A percentile compares a stretch with the other conserved stretches of the same genome.
These are phyloP conservation scores for Trametes polyzona DNA, from an alignment of 1,284 basidiomycete species.

Conservation along the genomic window DNA sequence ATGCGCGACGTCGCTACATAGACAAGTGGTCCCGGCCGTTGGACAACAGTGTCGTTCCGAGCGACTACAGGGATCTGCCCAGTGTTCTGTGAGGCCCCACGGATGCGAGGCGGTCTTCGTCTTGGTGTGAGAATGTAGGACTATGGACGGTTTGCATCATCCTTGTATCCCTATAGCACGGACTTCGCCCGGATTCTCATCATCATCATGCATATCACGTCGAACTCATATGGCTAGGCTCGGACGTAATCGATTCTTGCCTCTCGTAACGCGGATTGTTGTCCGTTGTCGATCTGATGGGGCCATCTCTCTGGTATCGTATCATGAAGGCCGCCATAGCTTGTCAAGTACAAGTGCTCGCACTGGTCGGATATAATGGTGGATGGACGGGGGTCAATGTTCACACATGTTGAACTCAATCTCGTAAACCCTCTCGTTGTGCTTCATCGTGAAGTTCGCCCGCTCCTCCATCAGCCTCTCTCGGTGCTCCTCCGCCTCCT, in stretches of 20 bases:
- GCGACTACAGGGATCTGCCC: slow-evolving; percentile 33
- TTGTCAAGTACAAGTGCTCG: background rate
- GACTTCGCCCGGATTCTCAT: background rate
- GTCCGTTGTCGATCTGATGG: too few relatives aligned
- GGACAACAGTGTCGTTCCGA: slow-evolving; percentile 34
- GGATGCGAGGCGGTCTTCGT: background rate
- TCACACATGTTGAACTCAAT: slow-evolving; percentile 6
- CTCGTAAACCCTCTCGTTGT: slow-evolving; percentile 2
- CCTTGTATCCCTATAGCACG: background rate
- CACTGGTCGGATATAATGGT: too few relatives aligned
- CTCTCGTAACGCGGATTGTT: too few relatives aligned
- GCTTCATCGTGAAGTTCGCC: background rate
- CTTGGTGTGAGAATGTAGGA: background rate
- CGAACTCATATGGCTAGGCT: background rate
- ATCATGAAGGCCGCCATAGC: too few relatives aligned
- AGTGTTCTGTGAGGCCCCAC: slow-evolving; percentile 33
- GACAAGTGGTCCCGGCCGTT: slow-evolving; percentile 44
- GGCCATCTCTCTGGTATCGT: too few relatives aligned
- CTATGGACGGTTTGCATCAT: background rate
- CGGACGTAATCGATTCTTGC: background rate
- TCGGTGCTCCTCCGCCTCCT: slow-evolving; percentile 6
- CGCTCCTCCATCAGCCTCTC: slow-evolving; percentile 17
- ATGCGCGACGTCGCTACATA: slow-evolving; percentile 8
- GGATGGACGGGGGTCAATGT: too few relatives aligned
- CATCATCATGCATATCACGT: background rate